phyloP scores from a whole-genome alignment of 148 eudicot genomes.

The Amaranthus hypochondriacus region DNA sequence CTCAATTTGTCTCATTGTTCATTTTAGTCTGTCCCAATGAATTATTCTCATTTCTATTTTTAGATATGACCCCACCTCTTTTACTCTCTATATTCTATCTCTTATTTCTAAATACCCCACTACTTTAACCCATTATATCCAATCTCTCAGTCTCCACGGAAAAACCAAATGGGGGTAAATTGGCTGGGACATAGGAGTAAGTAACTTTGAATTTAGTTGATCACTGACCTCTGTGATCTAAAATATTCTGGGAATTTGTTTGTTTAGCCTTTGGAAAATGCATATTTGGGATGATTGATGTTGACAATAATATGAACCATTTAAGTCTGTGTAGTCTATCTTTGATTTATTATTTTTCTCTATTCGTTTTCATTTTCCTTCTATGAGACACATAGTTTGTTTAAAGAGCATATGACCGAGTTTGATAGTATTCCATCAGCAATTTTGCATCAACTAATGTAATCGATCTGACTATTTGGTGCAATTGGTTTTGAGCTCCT shows the following conservation, averaged over 20 bases:
- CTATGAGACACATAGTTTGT: neutral
- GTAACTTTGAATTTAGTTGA: conserved; percentile 1
- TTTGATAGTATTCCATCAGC: neutral
- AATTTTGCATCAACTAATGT: neutral
- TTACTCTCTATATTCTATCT: no score
- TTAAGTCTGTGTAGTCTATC: neutral
- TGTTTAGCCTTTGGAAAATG: neutral
- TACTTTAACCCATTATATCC: no score
- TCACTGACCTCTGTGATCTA: neutral
- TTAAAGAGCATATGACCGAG: neutral
- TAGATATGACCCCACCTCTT: no score
- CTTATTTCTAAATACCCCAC: no score
- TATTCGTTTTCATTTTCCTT: neutral
- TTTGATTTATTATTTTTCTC: neutral
- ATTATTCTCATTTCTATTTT: no score
- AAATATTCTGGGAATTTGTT: neutral
- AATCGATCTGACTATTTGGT: neutral
- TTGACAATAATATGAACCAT: neutral
- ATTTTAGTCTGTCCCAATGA: no score
- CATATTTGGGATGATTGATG: neutral
- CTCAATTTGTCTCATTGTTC: no score
- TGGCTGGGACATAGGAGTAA: no score
- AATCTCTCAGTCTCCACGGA: no score
- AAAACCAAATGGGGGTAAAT: no score
- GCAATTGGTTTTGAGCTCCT: neutral